These are phyloP conservation scores for Cicer chorassanicum DNA, from an alignment of 306 rosid species.

Conservation along the genomic window DNA sequence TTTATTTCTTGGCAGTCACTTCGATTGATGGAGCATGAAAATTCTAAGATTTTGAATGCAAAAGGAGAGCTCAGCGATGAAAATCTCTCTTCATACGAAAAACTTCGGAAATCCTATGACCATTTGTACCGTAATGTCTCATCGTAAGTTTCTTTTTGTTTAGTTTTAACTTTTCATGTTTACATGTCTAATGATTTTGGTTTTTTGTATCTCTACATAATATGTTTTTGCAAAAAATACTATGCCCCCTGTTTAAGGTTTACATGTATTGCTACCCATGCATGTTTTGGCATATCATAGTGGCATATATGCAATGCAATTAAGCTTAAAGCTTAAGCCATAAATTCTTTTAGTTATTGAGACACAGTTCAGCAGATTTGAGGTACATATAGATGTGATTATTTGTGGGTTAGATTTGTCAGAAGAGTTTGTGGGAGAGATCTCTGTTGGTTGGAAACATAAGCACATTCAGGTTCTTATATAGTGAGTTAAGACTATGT, in stretches of 20 bases:
- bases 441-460: slow-evolving; percentile 34
- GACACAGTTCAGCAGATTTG: slow-evolving; percentile 7
- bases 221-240: slow-evolving; percentile 20
- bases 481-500: slow-evolving; percentile 34
- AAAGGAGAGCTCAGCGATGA: slow-evolving; percentile 97
- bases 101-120: slow-evolving; percentile 94
- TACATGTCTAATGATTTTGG: slow-evolving; percentile 32
- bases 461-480: slow-evolving; percentile 34
- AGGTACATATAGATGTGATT: slow-evolving; percentile 23
- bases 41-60: slow-evolving; percentile 92
- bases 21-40: slow-evolving; percentile 93
- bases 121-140: slow-evolving; percentile 87
- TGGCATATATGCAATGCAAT: slow-evolving; percentile 6
- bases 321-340: slow-evolving; percentile 1
- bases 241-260: slow-evolving; percentile 24
- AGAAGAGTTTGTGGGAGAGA: slow-evolving; percentile 29
- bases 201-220: slow-evolving; percentile 13
- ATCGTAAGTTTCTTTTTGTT: slow-evolving; percentile 66
- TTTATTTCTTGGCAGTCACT: slow-evolving; percentile 68
- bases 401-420: slow-evolving; percentile 8
- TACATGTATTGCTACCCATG: slow-evolving; percentile 29
- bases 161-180: slow-evolving; percentile 26
- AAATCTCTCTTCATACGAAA: slow-evolving; percentile 82
- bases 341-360: slow-evolving; percentile 33
- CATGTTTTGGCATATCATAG: slow-evolving; percentile 8